Evolutionary conservation across 1,284 basidiomycete species (phyloP).

Genomic region (Inonotus obliquus): DNA sequence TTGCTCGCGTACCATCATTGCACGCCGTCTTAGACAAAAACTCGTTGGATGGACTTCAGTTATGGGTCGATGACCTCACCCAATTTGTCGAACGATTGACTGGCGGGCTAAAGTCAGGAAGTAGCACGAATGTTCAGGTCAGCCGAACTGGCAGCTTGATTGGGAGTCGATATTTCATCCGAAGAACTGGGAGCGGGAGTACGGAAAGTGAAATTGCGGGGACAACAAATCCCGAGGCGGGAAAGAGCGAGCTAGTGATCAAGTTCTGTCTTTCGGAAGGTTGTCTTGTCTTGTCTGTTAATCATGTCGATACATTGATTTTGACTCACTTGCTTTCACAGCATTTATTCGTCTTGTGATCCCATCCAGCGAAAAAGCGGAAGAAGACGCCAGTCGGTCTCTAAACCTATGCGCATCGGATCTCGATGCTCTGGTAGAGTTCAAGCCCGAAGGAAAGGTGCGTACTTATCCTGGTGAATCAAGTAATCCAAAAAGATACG

Average conservation of each 20-base stretch:
- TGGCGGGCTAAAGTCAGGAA: constrained; percentile 29
- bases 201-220: constrained; percentile 31
- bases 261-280: constrained; percentile 58
- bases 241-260: constrained; percentile 40
- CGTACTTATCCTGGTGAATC: constrained; percentile 17
- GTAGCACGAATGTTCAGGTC: constrained; percentile 28
- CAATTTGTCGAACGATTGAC: constrained; percentile 53
- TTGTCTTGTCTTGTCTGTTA: constrained; percentile 22
- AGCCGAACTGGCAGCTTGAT: constrained; percentile 69
- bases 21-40: constrained; percentile 60
- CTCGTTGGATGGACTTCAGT: constrained; percentile 71
- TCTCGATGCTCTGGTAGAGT: constrained; percentile 58
- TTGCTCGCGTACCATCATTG: constrained; percentile 61
- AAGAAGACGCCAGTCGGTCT: background rate
- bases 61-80: constrained; percentile 79
- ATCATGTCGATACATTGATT: background rate
- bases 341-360: constrained; percentile 42
- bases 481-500: background rate
- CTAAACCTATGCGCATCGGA: constrained; percentile 60
- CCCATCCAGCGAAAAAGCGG: constrained; percentile 22
- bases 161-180: constrained; percentile 78
- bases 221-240: constrained; percentile 26
- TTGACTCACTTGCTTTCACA: constrained; percentile 21
- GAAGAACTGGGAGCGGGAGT: constrained; percentile 43
- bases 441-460: constrained; percentile 69